Base-by-base conservation (phyloP, 108 stramenopile genomes). In the Fragilariopsis cylindrus region DNA sequence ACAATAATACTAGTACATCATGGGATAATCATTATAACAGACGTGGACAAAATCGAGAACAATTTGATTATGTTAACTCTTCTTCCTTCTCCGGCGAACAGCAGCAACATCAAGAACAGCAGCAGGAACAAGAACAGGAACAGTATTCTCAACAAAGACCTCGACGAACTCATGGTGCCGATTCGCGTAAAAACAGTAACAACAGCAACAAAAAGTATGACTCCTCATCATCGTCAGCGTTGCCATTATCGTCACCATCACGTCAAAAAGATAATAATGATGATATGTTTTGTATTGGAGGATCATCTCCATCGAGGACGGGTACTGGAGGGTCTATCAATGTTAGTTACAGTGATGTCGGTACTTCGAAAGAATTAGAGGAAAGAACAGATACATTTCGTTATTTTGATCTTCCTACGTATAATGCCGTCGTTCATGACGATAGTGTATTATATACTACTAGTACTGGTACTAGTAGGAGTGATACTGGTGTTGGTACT, bases 151-250 rank as follows among this genome's bases (percentile, higher is more conserved):
- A 30, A 30, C 62, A 44, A 11, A 42, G 3, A 11, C 62, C 19
- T 3, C 43, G 64, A 46, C 66, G 75, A 46, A 69, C 75, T 11
- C 65, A 48, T 18, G 69, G 75, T 68, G 68, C 75, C 12, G 75
- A 76, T 49, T 57, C 75, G 6, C 66, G 75, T 46, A 39, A 55
- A n/a, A 57, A 7, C 47, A 30, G 21, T n/a, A 47, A 1, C 44
- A 41, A 15, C 16, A 12, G 16, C 43, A 19, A 55, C 47, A 50
- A 63, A 13, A 55, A 19, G 5, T 13, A 40, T 41, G 40, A 2
- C 41, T 30, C 45, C 18, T 49, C 30, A 71, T 41, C 71, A 57
- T 45, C 4, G 39, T 8, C 39, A 48, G 12, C 15, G 57, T 45
- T 48, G 57, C 42, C 57, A 71, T 57, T 60, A 60, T 41, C 39